A percentile compares a stretch with the other conserved stretches of the same genome.
phyloP scores from a whole-genome alignment of 2,329 filamentous ascomycete species.

The Trichoderma koningiopsis region DNA sequence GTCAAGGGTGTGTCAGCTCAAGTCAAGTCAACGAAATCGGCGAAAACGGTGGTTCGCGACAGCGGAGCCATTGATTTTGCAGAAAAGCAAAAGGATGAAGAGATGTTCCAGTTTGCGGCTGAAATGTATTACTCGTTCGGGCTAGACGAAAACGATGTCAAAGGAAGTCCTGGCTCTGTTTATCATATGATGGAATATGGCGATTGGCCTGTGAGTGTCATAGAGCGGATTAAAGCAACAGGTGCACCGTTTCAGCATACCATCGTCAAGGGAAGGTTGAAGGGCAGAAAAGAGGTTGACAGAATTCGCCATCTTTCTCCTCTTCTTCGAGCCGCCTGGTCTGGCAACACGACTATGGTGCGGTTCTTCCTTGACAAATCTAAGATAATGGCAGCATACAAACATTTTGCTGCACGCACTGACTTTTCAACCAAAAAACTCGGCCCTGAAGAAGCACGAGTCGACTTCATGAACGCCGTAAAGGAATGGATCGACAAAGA shows the following conservation, averaged over 20 bases:
- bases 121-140: background rate
- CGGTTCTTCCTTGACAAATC: background rate
- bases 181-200: background rate
- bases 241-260: slow-evolving; percentile 8
- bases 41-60: background rate
- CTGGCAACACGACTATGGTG: slow-evolving; percentile 4
- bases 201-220: background rate
- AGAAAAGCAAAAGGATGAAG: background rate
- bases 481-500: background rate
- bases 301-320: background rate
- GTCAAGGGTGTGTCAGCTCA: background rate
- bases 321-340: slow-evolving; percentile 3
- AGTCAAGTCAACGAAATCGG: background rate
- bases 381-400: slow-evolving; percentile 1
- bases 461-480: background rate
- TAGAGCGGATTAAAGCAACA: background rate
- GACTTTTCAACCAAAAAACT: background rate
- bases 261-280: background rate
- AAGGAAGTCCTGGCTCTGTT: background rate
- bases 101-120: background rate
- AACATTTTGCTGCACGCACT: background rate
- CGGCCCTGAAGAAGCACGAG: background rate
- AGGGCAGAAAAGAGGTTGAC: slow-evolving; percentile 1
- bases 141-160: background rate
- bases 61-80: background rate